These are phyloP conservation scores for Diaporthe australafricana DNA, from an alignment of 2,329 filamentous ascomycete species.

Conservation along the genomic window DNA sequence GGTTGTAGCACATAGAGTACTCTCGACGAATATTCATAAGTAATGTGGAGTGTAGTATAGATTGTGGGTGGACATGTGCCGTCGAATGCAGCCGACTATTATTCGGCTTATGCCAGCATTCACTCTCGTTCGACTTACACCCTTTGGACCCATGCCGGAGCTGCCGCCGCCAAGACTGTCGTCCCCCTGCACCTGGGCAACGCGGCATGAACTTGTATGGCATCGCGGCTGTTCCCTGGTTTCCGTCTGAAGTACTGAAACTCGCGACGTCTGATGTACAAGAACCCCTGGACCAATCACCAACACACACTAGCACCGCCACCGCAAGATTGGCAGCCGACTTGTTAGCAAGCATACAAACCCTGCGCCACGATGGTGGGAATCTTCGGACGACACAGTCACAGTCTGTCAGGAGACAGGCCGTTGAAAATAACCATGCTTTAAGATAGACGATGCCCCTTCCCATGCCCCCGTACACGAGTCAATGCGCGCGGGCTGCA, in stretches of 20 bases:
- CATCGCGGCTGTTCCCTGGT: conserved; percentile 24
- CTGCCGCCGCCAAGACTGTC: conserved; percentile 7
- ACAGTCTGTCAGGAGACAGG: conserved; percentile 11
- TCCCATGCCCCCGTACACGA: background rate
- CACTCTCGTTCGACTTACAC: background rate
- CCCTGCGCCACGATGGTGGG: conserved; percentile 26
- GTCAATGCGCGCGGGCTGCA: conserved; percentile 3
- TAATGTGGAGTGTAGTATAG: background rate
- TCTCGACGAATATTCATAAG: background rate
- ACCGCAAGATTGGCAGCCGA: background rate
- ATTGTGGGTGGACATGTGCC: background rate
- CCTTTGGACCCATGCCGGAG: background rate
- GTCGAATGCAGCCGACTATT: background rate
- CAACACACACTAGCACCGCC: background rate
- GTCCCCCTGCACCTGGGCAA: conserved; percentile 9
- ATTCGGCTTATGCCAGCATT: background rate
- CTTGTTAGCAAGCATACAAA: background rate
- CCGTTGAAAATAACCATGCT: conserved; percentile 7
- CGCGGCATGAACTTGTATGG: conserved; percentile 18
- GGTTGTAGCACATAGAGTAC: background rate
- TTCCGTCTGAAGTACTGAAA: conserved; percentile 25
- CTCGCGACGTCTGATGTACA: conserved; percentile 25
- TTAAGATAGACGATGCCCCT: conserved; percentile 19
- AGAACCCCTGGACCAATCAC: conserved; percentile 5
- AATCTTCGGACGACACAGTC: conserved; percentile 7